These are phyloP conservation scores for Urostyla sp. DNA, from an alignment of 73 alveolate species.

Conservation along the genomic window DNA sequence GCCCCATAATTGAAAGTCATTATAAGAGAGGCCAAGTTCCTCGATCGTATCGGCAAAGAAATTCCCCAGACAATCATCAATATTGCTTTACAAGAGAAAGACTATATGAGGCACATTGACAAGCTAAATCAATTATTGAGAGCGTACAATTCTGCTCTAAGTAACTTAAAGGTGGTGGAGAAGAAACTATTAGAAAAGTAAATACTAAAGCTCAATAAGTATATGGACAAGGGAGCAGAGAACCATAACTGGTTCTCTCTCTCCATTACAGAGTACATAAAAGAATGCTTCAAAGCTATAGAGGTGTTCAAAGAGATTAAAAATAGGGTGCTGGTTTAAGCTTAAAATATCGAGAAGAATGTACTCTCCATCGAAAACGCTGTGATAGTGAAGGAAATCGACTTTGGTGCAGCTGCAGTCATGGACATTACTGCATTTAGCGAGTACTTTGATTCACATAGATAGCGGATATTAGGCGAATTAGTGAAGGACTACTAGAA, in stretches of 20 bases:
- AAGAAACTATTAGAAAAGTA: conserved; percentile 86
- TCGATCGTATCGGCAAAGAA: conserved; percentile 91
- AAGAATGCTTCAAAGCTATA: conserved; percentile 87
- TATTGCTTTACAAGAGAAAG: conserved; percentile 97
- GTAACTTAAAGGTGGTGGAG: conserved; percentile 93
- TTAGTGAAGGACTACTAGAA: conserved; percentile 87
- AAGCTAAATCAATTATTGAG: conserved; percentile 89
- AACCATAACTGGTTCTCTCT: conserved; percentile 98
- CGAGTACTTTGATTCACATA: conserved; percentile 96
- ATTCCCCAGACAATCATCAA: conserved; percentile 94
- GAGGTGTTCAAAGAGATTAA: conserved; percentile 80
- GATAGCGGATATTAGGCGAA: conserved; percentile 89
- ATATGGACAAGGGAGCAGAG: conserved; percentile 92
- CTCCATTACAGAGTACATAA: conserved; percentile 94
- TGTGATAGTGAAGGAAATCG: conserved; percentile 67
- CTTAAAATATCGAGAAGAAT: conserved; percentile 73
- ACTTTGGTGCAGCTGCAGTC: conserved; percentile 71
- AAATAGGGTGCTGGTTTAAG: conserved; percentile 65
- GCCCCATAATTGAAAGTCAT: conserved; percentile 92
- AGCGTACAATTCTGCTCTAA: conserved; percentile 91
- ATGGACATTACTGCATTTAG: conserved; percentile 81
- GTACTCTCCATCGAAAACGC: conserved; percentile 68
- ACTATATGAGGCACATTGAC: conserved; percentile 89
- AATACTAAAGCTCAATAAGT: conserved; percentile 75
- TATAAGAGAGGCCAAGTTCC: conserved; percentile 94